Percentiles rank a stretch among this genome's conserved stretches.
Evolutionary conservation across 108 stramenopile species (phyloP).

Genomic region (Cylindrotheca fusiformis): DNA sequence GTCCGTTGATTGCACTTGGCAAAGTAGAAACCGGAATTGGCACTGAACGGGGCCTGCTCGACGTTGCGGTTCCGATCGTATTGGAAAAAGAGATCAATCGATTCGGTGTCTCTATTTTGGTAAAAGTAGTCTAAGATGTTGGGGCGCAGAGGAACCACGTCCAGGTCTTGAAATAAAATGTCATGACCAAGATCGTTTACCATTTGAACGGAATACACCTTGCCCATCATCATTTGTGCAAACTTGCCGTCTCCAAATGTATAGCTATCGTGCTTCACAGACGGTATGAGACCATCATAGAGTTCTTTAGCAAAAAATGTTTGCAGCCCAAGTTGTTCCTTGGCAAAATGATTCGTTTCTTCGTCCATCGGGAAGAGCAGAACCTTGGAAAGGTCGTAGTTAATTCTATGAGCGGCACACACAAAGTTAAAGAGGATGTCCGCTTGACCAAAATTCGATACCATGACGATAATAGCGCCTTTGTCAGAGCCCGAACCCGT

Average conservation of each 20-base stretch:
- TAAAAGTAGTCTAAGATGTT: conserved; percentile 33
- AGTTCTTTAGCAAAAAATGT: conserved; percentile 52
- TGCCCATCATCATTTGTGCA: conserved; percentile 70
- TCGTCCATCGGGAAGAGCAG: conserved; percentile 61
- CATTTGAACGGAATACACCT: conserved; percentile 65
- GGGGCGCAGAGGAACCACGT: conserved; percentile 19
- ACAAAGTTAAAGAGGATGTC: conserved; percentile 64
- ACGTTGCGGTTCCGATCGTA: conserved; percentile 69
- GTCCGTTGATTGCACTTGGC: conserved; percentile 51
- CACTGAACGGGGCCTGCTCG: conserved; percentile 53
- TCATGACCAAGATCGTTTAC: conserved; percentile 61
- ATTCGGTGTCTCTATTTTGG: conserved; percentile 24
- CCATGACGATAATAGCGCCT: conserved; percentile 53
- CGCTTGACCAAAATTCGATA: conserved; percentile 56
- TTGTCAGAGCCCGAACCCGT: neutral
- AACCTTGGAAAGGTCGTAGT: conserved; percentile 31
- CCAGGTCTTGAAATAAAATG: conserved; percentile 78
- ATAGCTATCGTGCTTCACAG: conserved; percentile 51
- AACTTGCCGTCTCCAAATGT: conserved; percentile 31
- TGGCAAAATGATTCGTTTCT: conserved; percentile 45
- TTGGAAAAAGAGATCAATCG: conserved; percentile 68
- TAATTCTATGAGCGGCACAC: conserved; percentile 39
- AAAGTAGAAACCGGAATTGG: conserved; percentile 37
- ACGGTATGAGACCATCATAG: conserved; percentile 43
- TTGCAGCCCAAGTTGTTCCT: conserved; percentile 43